phyloP scores from a whole-genome alignment of 768 basidiomycete species.

The Phaeotremella fagi region DNA sequence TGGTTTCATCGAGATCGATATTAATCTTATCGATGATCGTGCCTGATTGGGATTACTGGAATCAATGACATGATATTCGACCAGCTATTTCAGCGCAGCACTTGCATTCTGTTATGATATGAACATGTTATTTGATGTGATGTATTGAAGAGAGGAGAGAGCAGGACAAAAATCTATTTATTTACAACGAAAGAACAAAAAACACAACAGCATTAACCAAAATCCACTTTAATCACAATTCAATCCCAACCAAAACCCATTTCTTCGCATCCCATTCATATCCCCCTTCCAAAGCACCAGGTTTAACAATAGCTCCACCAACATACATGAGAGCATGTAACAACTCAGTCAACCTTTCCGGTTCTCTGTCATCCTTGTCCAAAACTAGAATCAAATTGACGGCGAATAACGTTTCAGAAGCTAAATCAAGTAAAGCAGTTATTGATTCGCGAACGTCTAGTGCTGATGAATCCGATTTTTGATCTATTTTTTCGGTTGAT shows the following conservation, averaged over 20 bases:
- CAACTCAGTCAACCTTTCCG: slow-evolving; percentile 34
- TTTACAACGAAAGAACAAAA: background rate
- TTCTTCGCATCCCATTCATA: slow-evolving; percentile 42
- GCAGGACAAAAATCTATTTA: background rate
- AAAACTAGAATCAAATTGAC: slow-evolving; percentile 37
- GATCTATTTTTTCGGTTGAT: background rate
- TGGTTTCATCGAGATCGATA: no score
- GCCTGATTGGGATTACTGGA: background rate
- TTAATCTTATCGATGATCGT: no score
- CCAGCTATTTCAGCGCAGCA: background rate
- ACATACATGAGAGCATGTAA: slow-evolving; percentile 45
- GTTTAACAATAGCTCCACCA: slow-evolving; percentile 38
- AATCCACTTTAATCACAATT: slow-evolving; percentile 26
- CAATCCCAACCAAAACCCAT: slow-evolving; percentile 47
- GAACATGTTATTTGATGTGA: background rate
- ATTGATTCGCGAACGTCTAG: slow-evolving; percentile 43
- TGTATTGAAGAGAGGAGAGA: background rate
- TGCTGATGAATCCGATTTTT: slow-evolving; percentile 4
- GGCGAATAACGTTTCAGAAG: slow-evolving; percentile 40
- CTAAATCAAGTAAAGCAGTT: slow-evolving; percentile 44
- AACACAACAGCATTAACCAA: background rate
- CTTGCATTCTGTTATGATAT: background rate
- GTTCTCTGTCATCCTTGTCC: slow-evolving; percentile 32
- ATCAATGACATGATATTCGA: background rate
- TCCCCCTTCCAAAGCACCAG: slow-evolving; percentile 30